phyloP scores from a whole-genome alignment of 768 basidiomycete species.

The Auricularia cornea region DNA sequence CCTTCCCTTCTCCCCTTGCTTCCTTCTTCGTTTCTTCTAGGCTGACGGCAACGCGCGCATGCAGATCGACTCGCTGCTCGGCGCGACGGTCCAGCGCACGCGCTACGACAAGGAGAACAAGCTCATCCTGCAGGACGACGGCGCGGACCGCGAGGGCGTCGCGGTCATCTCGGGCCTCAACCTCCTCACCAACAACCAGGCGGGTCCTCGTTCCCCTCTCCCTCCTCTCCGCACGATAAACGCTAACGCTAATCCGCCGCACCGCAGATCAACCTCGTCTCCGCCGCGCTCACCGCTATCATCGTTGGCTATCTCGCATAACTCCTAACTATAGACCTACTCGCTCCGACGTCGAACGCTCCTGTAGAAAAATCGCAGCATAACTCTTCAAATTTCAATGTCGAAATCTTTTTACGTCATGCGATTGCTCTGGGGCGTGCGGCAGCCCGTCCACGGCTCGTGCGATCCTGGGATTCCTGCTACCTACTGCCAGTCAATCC shows the following conservation, averaged over 20 bases:
- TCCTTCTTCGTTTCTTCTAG: too few relatives aligned
- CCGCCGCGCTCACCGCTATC: conserved; percentile 31
- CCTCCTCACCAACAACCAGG: conserved; percentile 79
- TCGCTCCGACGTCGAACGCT: not conserved
- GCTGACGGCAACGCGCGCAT: not conserved
- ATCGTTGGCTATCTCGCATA: conserved; percentile 29
- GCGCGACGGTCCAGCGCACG: conserved; percentile 79
- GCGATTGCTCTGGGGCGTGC: too few relatives aligned
- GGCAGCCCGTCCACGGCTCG: too few relatives aligned
- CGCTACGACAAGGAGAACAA: conserved; percentile 57
- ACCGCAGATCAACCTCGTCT: conserved; percentile 38
- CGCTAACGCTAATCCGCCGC: too few relatives aligned
- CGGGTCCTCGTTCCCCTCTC: conserved; percentile 20
- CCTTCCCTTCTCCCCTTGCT: not conserved
- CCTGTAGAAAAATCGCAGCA: too few relatives aligned
- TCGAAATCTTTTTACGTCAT: too few relatives aligned
- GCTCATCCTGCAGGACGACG: conserved; percentile 51
- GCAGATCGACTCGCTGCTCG: conserved; percentile 81
- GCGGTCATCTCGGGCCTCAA: conserved; percentile 55
- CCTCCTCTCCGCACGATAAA: not conserved
- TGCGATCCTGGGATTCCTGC: too few relatives aligned
- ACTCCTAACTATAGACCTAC: conserved; percentile 6
- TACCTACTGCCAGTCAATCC: too few relatives aligned
- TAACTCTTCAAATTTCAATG: too few relatives aligned
- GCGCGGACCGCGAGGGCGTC: conserved; percentile 35